These are phyloP conservation scores for Ceratocystis colombiana DNA, from an alignment of 2,329 filamentous ascomycete species.

Conservation along the genomic window DNA sequence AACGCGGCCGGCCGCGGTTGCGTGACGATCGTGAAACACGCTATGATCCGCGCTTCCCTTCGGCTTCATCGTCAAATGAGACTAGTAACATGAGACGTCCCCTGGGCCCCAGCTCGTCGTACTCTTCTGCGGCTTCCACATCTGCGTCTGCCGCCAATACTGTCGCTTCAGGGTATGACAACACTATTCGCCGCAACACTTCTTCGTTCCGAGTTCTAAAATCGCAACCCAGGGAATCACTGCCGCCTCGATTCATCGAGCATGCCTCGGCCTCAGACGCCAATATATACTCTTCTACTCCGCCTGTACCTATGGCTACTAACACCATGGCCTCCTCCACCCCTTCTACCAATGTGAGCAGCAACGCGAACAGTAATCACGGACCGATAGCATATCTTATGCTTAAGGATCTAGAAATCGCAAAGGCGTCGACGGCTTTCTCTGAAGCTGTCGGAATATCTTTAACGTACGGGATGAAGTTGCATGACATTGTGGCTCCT, in stretches of 20 bases:
- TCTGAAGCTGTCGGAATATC: constrained; percentile 44
- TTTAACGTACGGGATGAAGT: constrained; percentile 39
- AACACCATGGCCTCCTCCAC: too few relatives aligned
- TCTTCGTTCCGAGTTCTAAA: constrained; percentile 42
- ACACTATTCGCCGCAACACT: constrained; percentile 10
- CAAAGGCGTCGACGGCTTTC: constrained; percentile 48
- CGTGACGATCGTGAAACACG: constrained; percentile 58
- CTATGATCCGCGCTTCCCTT: constrained; percentile 44
- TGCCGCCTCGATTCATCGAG: constrained; percentile 42
- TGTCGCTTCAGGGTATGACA: constrained; percentile 34
- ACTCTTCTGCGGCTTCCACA: constrained; percentile 19
- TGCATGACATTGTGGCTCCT: constrained; percentile 45
- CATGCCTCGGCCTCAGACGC: constrained; percentile 41
- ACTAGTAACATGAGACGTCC: constrained; percentile 21
- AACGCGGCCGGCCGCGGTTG: constrained; percentile 65
- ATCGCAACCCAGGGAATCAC: constrained; percentile 42
- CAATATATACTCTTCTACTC: constrained; percentile 36
- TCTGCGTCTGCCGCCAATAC: background rate
- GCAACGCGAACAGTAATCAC: constrained; percentile 30
- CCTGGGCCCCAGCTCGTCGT: constrained; percentile 21
- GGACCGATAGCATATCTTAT: constrained; percentile 51
- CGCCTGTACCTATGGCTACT: background rate
- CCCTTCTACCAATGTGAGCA: constrained; percentile 29
- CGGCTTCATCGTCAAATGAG: constrained; percentile 30
- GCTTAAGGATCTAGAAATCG: constrained; percentile 45